These are phyloP conservation scores for Venturia aucupariae DNA, from an alignment of 2,329 filamentous ascomycete genomes.

Conservation along the genomic window DNA sequence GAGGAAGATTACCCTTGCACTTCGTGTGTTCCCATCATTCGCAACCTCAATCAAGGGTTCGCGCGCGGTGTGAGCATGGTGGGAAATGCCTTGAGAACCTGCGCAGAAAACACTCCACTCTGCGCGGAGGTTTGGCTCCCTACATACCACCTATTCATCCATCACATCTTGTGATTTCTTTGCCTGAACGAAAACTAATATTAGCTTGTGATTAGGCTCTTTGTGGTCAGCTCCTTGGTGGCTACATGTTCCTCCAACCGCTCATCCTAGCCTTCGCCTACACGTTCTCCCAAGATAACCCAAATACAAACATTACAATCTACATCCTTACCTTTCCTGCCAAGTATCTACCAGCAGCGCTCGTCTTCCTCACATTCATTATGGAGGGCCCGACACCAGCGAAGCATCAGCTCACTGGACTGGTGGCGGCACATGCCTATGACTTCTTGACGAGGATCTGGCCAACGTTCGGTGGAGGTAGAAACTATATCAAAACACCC, in stretches of 20 bases:
- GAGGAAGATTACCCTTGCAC: conserved; percentile 45
- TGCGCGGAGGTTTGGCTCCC: conserved; percentile 44
- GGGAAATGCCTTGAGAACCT: conserved; percentile 42
- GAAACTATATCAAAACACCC: conserved; percentile 68
- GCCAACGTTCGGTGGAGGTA: conserved; percentile 78
- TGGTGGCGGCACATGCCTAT: conserved; percentile 79
- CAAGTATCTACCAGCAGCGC: conserved; percentile 69
- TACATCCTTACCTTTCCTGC: conserved; percentile 78
- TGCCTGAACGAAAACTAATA: background rate
- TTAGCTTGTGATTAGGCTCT: conserved; percentile 33
- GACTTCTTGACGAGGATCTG: conserved; percentile 85
- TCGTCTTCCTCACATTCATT: conserved; percentile 67
- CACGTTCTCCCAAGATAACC: conserved; percentile 77
- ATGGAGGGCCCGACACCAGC: conserved; percentile 50
- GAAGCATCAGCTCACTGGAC: conserved; percentile 61
- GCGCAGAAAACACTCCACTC: conserved; percentile 46
- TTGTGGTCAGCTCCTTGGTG: conserved; percentile 44
- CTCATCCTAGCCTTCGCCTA: conserved; percentile 75
- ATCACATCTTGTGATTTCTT: conserved; percentile 14
- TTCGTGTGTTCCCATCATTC: conserved; percentile 39
- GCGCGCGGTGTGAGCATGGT: conserved; percentile 39
- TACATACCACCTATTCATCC: conserved; percentile 40
- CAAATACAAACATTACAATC: conserved; percentile 65
- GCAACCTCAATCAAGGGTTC: conserved; percentile 32
- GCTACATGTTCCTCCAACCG: conserved; percentile 47